phyloP scores from a whole-genome alignment of 805 yeast genomes.

The Ogataea glucozyma region DNA sequence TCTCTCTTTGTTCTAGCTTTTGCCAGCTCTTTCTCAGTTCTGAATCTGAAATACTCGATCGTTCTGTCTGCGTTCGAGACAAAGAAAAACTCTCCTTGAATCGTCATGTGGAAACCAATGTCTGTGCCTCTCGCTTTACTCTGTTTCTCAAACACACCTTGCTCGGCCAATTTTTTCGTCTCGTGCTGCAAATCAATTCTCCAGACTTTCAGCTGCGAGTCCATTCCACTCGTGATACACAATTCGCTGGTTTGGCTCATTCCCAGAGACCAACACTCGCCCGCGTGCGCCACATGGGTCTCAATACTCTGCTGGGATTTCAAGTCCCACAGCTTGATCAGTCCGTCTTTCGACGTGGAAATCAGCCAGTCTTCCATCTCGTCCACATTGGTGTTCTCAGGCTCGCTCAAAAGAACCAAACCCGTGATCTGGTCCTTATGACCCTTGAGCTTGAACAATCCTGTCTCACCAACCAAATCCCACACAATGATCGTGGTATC shows the following conservation, averaged over 20 bases:
- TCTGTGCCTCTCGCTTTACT: slow-evolving; percentile 71
- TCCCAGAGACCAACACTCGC: slow-evolving; percentile 89
- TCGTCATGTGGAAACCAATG: slow-evolving; percentile 49
- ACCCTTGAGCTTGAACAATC: slow-evolving; percentile 81
- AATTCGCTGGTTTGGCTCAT: slow-evolving; percentile 39
- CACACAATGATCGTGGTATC: slow-evolving; percentile 86
- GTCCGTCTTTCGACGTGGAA: slow-evolving; percentile 84
- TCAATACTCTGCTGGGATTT: slow-evolving; percentile 87
- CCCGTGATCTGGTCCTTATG: slow-evolving; percentile 91
- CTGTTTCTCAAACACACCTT: slow-evolving; percentile 72
- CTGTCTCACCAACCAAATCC: slow-evolving; percentile 94
- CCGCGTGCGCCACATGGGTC: slow-evolving; percentile 89
- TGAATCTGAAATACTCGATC: slow-evolving; percentile 74
- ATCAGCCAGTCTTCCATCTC: slow-evolving; percentile 72
- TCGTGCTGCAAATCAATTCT: slow-evolving; percentile 53
- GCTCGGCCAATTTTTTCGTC: slow-evolving; percentile 52
- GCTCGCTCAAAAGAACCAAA: slow-evolving; percentile 47
- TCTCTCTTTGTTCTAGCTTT: slow-evolving; percentile 78
- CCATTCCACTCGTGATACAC: slow-evolving; percentile 73
- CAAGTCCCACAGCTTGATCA: slow-evolving; percentile 91
- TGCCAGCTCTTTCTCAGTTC: slow-evolving; percentile 73
- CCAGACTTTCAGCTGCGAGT: slow-evolving; percentile 86
- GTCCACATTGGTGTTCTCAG: slow-evolving; percentile 38
- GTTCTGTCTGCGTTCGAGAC: slow-evolving; percentile 81
- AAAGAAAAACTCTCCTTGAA: slow-evolving; percentile 52